A percentile compares a stretch with the other conserved stretches of the same genome.
Evolutionary conservation across 2,329 filamentous ascomycete genomes (phyloP).

Genomic region (Anthostomella pinea): DNA sequence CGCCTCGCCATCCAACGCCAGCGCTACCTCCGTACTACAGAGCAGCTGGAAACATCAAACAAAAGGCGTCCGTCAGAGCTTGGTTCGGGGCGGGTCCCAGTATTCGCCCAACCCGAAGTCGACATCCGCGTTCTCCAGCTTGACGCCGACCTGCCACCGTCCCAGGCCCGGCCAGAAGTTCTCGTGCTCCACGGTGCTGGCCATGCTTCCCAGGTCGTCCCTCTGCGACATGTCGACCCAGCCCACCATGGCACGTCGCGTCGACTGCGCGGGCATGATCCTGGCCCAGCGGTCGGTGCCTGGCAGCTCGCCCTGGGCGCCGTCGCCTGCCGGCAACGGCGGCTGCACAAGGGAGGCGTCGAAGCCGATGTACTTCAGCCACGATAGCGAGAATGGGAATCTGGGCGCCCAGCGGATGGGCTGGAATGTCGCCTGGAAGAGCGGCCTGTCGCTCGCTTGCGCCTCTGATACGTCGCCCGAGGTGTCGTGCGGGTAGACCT

Average conservation of each 20-base stretch:
- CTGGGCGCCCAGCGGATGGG: constrained; percentile 39
- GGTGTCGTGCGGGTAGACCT: constrained; percentile 45
- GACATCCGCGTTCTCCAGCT: constrained; percentile 30
- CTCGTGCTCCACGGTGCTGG: constrained; percentile 18
- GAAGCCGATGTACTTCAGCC: constrained; percentile 40
- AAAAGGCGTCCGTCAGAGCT: constrained; percentile 12
- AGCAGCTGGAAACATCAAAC: too few relatives aligned
- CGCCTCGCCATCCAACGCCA: too few relatives aligned
- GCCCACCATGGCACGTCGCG: constrained; percentile 34
- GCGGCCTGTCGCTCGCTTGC: constrained; percentile 33
- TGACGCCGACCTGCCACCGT: constrained; percentile 40
- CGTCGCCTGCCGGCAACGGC: constrained; percentile 42
- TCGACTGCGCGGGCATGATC: constrained; percentile 31
- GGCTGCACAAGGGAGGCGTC: constrained; percentile 45
- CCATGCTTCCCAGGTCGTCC: constrained; percentile 25
- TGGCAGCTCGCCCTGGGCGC: constrained; percentile 40
- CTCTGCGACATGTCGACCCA: constrained; percentile 47
- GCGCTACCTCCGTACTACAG: too few relatives aligned
- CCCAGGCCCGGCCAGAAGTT: constrained; percentile 48
- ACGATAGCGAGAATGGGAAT: constrained; percentile 42
- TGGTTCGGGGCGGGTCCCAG: constrained; percentile 22
- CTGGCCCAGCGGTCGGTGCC: constrained; percentile 47
- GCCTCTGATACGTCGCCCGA: constrained; percentile 30
- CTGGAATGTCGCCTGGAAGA: constrained; percentile 46
- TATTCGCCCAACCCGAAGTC: constrained; percentile 27